Conservation (phyloP, 768 basidiomycete species). For the Pisolithus marmoratus region DNA sequence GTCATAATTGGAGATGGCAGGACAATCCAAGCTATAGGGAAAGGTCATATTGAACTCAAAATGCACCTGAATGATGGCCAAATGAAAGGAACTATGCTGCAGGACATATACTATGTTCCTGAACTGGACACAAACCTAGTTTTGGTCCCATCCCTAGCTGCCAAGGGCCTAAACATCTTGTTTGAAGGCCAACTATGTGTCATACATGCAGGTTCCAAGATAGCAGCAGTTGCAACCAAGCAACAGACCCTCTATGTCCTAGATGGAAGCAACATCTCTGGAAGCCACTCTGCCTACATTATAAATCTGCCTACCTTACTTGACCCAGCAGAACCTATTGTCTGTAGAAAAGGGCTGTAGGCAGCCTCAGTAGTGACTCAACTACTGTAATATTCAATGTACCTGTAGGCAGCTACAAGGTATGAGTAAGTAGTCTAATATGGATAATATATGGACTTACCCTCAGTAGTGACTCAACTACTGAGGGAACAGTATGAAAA, state of each 20-base stretch:
- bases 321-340: neutral
- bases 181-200: neutral
- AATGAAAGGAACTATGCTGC: neutral
- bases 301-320: neutral
- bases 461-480: too few species aligned
- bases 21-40: neutral
- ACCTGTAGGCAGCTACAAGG: too few species aligned
- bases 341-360: too few species aligned
- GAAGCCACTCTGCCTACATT: neutral
- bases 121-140: conserved; percentile 15
- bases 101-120: conserved; percentile 10
- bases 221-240: too few species aligned
- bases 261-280: neutral
- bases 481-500: too few species aligned
- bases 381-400: too few species aligned
- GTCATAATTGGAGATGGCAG: neutral
- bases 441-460: too few species aligned
- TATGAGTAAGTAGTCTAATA: too few species aligned
- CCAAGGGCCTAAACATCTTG: neutral
- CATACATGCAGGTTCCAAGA: too few species aligned
- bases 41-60: neutral
- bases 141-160: conserved; percentile 9
- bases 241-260: too few species aligned
- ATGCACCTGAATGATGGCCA: neutral
- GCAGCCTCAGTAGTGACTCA: too few species aligned